Conservation (phyloP, 768 basidiomycete genomes). For the Suillus alpinus region DNA sequence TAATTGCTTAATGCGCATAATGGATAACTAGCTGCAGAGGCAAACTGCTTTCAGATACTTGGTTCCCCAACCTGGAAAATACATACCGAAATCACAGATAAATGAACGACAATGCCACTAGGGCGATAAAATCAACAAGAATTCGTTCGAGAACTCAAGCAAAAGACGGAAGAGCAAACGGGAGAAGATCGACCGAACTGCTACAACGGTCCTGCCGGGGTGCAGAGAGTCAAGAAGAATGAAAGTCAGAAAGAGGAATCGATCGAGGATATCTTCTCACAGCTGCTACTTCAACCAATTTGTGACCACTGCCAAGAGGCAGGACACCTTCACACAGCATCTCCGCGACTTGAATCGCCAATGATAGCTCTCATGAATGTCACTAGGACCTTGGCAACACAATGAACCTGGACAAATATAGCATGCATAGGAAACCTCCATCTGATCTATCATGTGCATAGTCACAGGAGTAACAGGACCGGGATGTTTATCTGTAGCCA, state of each 20-base stretch:
- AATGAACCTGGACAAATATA: not conserved
- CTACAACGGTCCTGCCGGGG: conserved; percentile 36
- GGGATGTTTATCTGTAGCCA: not conserved
- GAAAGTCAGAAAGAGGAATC: conserved; percentile 21
- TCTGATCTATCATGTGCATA: not conserved
- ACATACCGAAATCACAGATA: conserved; percentile 14
- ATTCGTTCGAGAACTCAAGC: conserved; percentile 22
- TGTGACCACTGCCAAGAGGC: not conserved
- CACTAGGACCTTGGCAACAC: not conserved
- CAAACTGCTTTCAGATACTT: not conserved
- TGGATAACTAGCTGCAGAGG: not conserved
- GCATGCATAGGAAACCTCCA: not conserved
- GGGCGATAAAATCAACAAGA: conserved; percentile 33
- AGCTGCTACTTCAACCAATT: not conserved
- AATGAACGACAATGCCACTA: conserved; percentile 41
- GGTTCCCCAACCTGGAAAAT: not conserved
- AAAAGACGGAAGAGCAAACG: conserved; percentile 7
- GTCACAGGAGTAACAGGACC: not conserved
- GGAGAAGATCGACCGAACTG: conserved; percentile 13
- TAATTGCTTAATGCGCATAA: conserved; percentile 41
- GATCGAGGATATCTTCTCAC: not conserved
- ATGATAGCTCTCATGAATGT: conserved; percentile 1
- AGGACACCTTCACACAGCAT: conserved; percentile 1
- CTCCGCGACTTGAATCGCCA: not conserved
- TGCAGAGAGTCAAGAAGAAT: conserved; percentile 21